Evolutionary conservation across 208 protist genomes (phyloP).

Genomic region (Phytomonas serpens): DNA sequence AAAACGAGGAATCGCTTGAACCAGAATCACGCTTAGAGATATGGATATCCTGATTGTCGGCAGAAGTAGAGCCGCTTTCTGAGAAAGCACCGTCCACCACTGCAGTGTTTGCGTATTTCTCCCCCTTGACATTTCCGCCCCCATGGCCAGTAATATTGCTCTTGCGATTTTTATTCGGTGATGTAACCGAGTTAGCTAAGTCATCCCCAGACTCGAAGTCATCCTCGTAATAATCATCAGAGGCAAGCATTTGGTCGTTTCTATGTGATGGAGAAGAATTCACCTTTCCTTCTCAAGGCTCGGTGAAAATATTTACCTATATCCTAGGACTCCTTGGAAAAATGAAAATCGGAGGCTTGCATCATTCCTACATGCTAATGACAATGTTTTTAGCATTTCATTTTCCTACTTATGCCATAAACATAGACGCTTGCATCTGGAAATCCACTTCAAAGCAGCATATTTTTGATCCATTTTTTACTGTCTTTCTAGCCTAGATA

Average conservation of each 20-base stretch:
- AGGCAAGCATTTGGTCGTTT: background rate
- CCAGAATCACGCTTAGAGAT: no score
- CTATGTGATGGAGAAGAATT: background rate
- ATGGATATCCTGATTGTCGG: no score
- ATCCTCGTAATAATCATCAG: background rate
- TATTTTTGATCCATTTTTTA: background rate
- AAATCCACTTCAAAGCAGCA: background rate
- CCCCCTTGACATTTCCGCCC: background rate
- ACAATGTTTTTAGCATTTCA: background rate
- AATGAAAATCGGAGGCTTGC: background rate
- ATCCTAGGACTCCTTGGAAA: background rate
- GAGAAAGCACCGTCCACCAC: background rate
- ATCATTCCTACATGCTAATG: background rate
- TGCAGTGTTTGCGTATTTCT: background rate
- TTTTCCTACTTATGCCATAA: background rate
- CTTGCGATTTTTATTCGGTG: background rate
- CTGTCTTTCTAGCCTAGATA: background rate
- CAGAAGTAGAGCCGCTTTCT: background rate
- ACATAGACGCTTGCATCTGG: background rate
- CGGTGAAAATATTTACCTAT: background rate
- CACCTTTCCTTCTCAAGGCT: background rate
- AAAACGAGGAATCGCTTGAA: no score
- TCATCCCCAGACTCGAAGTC: background rate
- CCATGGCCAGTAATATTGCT: background rate
- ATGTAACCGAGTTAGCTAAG: background rate